Percentiles rank a stretch among this genome's conserved stretches.
phyloP scores from a whole-genome alignment of 306 rosid genomes.

The Malus asiatica region DNA sequence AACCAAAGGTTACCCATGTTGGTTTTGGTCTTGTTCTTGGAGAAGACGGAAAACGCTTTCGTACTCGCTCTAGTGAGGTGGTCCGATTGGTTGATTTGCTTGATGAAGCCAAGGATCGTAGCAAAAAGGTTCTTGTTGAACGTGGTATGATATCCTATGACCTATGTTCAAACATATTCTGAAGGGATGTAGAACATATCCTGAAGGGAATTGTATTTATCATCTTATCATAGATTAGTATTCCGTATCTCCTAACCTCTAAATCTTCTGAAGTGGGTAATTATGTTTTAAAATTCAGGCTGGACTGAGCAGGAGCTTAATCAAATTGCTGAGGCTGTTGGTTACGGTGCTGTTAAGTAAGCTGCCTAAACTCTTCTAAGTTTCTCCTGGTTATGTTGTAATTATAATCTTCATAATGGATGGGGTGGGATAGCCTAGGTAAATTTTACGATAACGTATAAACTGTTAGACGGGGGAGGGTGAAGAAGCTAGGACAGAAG shows the following conservation, averaged over 20 bases:
- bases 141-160: slow-evolving; percentile 53
- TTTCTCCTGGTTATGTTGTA: neutral
- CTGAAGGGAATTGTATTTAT: neutral
- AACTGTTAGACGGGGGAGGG: too few species aligned
- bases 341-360: slow-evolving; percentile 96
- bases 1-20: slow-evolving; percentile 77
- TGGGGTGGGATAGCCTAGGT: neutral
- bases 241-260: slow-evolving; percentile 1
- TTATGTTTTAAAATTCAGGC: slow-evolving; percentile 25
- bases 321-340: slow-evolving; percentile 68
- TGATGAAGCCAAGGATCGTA: slow-evolving; percentile 94
- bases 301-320: slow-evolving; percentile 80
- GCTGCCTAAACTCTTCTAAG: slow-evolving; percentile 22
- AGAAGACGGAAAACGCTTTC: slow-evolving; percentile 88
- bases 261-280: slow-evolving; percentile 11
- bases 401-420: neutral
- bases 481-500: too few species aligned
- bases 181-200: neutral
- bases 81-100: slow-evolving; percentile 91
- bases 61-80: slow-evolving; percentile 75
- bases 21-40: slow-evolving; percentile 99
- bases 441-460: neutral
- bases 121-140: slow-evolving; percentile 63
- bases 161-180: neutral
- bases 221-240: neutral